A percentile compares a stretch with the other conserved stretches of the same genome.
Evolutionary conservation across 352 stramenopile genomes (phyloP).

Genomic region (Pythium guiyangense): DNA sequence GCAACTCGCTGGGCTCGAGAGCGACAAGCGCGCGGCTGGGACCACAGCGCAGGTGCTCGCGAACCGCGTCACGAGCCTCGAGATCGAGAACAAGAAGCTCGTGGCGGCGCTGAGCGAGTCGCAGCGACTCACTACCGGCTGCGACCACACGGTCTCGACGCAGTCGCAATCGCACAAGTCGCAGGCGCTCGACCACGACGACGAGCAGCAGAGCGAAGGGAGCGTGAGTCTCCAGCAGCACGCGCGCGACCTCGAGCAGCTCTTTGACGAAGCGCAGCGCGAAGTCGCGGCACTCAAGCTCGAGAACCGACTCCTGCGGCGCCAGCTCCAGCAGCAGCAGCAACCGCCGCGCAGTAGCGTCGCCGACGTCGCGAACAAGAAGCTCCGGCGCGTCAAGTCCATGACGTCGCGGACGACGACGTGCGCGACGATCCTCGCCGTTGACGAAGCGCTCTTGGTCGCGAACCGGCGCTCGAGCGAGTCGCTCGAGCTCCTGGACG

Average conservation of each 20-base stretch:
- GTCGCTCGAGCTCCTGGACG: not conserved
- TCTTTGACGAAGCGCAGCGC: constrained; percentile 34
- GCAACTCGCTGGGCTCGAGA: constrained; percentile 1
- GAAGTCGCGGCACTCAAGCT: constrained; percentile 26
- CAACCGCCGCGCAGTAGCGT: not conserved
- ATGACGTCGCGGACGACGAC: constrained; percentile 4
- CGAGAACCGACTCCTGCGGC: constrained; percentile 32
- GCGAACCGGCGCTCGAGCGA: not conserved
- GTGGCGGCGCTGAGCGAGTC: not conserved
- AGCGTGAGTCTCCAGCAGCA: constrained; percentile 9
- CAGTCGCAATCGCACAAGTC: not conserved
- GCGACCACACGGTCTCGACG: not conserved
- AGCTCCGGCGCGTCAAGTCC: constrained; percentile 6
- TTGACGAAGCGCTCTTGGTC: not conserved
- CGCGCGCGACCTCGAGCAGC: constrained; percentile 11
- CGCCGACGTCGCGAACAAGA: not conserved
- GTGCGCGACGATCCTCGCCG: constrained; percentile 12
- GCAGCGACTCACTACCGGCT: constrained; percentile 1
- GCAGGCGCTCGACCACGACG: not conserved
- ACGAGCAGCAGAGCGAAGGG: not conserved
- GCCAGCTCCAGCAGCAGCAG: constrained; percentile 2
- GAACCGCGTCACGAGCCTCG: constrained; percentile 13
- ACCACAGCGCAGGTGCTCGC: constrained; percentile 10
- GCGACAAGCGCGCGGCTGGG: constrained; percentile 3
- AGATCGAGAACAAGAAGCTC: constrained; percentile 12